These are phyloP conservation scores for Pseudocercospora eumusae DNA, from an alignment of 2,329 filamentous ascomycete genomes.

Conservation along the genomic window DNA sequence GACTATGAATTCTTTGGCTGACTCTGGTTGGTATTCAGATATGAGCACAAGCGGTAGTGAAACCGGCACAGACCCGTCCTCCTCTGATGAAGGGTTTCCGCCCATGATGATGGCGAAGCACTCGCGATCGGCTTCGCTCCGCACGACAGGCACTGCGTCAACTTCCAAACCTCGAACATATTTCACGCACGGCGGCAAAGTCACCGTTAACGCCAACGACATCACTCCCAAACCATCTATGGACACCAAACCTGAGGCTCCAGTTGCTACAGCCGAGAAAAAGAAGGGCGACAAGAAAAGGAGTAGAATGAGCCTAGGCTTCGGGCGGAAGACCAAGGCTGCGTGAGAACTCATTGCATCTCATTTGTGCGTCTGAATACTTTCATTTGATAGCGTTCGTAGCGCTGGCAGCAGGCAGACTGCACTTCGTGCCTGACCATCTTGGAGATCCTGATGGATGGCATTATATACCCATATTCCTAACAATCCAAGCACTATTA, in stretches of 20 bases:
- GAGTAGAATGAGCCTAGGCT: constrained; percentile 33
- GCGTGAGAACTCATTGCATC: constrained; percentile 1
- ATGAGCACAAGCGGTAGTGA: constrained; percentile 32
- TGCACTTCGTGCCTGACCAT: neutral
- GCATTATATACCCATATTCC: neutral
- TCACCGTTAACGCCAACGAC: constrained; percentile 26
- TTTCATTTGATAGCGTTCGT: constrained; percentile 18
- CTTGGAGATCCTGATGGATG: neutral
- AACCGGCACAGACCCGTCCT: constrained; percentile 17
- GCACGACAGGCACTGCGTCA: constrained; percentile 17
- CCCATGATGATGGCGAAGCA: constrained; percentile 14
- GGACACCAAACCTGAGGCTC: constrained; percentile 3
- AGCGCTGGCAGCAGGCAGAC: constrained; percentile 11
- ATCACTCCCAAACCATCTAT: constrained; percentile 11
- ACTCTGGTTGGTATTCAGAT: constrained; percentile 23
- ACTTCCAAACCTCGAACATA: constrained; percentile 31
- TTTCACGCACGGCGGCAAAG: constrained; percentile 35
- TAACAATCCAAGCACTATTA: neutral
- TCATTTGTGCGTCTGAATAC: constrained; percentile 2
- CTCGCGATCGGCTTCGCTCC: constrained; percentile 19
- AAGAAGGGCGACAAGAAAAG: constrained; percentile 29
- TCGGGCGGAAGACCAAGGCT: constrained; percentile 30
- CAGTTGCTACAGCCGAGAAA: constrained; percentile 9
- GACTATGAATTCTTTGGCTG: neutral
- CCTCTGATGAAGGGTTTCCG: constrained; percentile 26